These are phyloP conservation scores for Mortierella sp. DNA, from an alignment of 371 early-diverging fungal genomes.

Conservation along the genomic window DNA sequence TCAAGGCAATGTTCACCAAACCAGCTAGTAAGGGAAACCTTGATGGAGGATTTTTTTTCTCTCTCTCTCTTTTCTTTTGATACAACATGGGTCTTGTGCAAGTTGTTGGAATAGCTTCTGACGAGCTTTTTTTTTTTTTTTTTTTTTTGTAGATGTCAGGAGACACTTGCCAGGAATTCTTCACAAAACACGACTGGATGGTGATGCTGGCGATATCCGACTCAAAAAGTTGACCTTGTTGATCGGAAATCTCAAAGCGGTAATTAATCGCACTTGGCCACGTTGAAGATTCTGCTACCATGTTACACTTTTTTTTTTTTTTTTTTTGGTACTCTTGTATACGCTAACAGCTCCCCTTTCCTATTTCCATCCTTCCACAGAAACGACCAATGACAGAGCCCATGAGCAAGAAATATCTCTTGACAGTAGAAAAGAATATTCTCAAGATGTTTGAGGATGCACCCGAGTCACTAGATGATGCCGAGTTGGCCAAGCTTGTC, in stretches of 20 bases:
- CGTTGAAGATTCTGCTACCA: too few relatives aligned
- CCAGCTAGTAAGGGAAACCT: constrained; percentile 9
- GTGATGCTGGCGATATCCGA: constrained; percentile 43
- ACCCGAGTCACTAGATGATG: constrained; percentile 41
- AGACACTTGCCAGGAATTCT: constrained; percentile 30
- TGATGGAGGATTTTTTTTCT: too few relatives aligned
- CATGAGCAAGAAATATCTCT: constrained; percentile 32
- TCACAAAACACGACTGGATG: constrained; percentile 38
- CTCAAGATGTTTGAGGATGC: constrained; percentile 52
- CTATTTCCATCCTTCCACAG: constrained; percentile 3
- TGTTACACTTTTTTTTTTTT: not conserved
- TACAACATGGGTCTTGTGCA: not conserved
- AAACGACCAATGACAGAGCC: constrained; percentile 32
- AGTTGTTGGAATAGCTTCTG: not conserved
- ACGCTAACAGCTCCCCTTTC: too few relatives aligned
- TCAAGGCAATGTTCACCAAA: constrained; percentile 43
- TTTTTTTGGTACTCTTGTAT: not conserved
- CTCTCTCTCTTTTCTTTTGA: not conserved
- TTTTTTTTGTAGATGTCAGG: constrained; percentile 10
- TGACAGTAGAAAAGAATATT: constrained; percentile 40
- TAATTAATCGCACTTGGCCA: too few relatives aligned
- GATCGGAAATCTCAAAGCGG: constrained; percentile 41
- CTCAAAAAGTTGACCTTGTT: constrained; percentile 40
- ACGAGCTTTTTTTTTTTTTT: not conserved
- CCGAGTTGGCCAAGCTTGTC: constrained; percentile 32